Evolutionary conservation across 2,329 filamentous ascomycete species (phyloP).

Genomic region (Trichoderma sp.): DNA sequence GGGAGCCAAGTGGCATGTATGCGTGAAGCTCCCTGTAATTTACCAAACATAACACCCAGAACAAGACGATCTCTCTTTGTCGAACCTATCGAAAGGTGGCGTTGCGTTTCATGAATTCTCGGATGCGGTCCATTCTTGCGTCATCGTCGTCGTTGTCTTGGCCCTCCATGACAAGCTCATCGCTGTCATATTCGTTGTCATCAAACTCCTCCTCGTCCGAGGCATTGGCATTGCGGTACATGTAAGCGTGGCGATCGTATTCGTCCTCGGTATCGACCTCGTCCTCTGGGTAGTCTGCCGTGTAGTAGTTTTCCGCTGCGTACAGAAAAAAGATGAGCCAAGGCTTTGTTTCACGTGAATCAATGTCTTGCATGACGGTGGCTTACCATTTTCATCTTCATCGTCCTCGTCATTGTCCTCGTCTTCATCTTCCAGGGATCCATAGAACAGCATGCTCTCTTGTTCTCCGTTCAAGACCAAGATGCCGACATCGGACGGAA

Average conservation of each 20-base stretch:
- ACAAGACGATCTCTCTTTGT: neutral
- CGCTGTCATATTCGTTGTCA: conserved; percentile 41
- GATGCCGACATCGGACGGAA: conserved; percentile 55
- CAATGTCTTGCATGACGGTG: neutral
- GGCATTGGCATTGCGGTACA: conserved; percentile 54
- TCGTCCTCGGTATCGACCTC: conserved; percentile 68
- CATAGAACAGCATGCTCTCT: conserved; percentile 63
- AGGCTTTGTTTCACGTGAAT: neutral
- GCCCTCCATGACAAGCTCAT: conserved; percentile 42
- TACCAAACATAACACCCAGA: neutral
- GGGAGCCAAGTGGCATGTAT: neutral
- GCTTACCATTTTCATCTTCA: conserved; percentile 65
- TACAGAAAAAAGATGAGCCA: conserved; percentile 3
- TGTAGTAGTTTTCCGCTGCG: conserved; percentile 74
- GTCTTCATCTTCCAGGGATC: conserved; percentile 61
- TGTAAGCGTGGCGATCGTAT: conserved; percentile 56
- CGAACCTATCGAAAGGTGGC: conserved; percentile 27
- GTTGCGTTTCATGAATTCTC: conserved; percentile 41
- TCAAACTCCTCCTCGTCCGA: conserved; percentile 59
- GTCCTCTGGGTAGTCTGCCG: conserved; percentile 78
- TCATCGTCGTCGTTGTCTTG: conserved; percentile 41
- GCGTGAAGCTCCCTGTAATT: neutral
- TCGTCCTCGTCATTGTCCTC: conserved; percentile 62
- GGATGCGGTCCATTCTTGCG: conserved; percentile 43
- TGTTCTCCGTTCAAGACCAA: conserved; percentile 59